Evolutionary conservation across 2,329 filamentous ascomycete genomes (phyloP).

Genomic region (Penicillium hordei): DNA sequence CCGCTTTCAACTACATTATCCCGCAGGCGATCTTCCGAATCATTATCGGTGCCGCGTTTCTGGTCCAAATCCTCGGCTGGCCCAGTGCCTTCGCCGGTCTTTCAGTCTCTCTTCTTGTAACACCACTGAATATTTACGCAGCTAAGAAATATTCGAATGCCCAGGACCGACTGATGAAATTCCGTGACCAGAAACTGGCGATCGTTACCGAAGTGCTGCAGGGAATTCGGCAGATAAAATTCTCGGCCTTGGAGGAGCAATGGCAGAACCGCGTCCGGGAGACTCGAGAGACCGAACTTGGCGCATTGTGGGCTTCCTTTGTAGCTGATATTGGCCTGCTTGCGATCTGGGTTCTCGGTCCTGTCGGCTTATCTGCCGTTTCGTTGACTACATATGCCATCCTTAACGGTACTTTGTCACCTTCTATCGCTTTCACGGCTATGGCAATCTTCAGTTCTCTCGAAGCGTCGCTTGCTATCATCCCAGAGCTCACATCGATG

Average conservation of each 20-base stretch:
- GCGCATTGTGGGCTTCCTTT: constrained; percentile 66
- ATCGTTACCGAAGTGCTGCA: constrained; percentile 74
- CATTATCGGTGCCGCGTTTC: constrained; percentile 63
- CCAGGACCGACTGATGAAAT: constrained; percentile 71
- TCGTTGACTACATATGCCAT: constrained; percentile 68
- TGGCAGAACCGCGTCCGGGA: constrained; percentile 71
- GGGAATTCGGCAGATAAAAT: constrained; percentile 82
- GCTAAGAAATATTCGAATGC: constrained; percentile 64
- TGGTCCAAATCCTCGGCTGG: constrained; percentile 72
- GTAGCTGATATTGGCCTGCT: constrained; percentile 62
- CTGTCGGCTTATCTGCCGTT: constrained; percentile 70
- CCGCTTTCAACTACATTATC: constrained; percentile 65
- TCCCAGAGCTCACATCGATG: constrained; percentile 72
- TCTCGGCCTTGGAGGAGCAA: constrained; percentile 71
- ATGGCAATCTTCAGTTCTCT: constrained; percentile 71
- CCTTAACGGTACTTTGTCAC: constrained; percentile 61
- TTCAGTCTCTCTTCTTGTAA: constrained; percentile 61
- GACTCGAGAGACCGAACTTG: constrained; percentile 66
- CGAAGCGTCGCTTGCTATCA: constrained; percentile 66
- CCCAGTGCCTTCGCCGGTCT: constrained; percentile 66
- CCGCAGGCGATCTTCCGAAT: constrained; percentile 63
- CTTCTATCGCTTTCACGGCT: constrained; percentile 76
- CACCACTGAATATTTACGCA: constrained; percentile 67
- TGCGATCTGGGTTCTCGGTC: constrained; percentile 70
- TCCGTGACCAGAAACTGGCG: constrained; percentile 71